phyloP scores from a whole-genome alignment of 768 basidiomycete genomes.

The Cystobasidium onofrii region DNA sequence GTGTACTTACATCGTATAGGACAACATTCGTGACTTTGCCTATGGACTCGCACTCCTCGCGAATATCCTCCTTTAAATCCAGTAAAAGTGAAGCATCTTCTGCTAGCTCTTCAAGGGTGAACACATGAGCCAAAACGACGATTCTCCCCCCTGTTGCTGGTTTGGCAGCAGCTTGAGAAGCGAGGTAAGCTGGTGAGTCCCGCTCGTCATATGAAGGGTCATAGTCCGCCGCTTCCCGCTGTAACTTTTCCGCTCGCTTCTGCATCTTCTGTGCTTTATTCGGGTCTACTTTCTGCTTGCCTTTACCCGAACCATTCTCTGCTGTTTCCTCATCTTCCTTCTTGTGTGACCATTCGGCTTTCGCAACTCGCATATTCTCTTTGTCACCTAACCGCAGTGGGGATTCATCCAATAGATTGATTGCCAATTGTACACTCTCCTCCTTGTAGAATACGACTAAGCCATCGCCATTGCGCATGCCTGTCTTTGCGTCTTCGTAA shows the following conservation, averaged over 20 bases:
- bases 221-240: slow-evolving; percentile 65
- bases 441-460: slow-evolving; percentile 96
- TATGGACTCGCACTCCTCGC: slow-evolving; percentile 75
- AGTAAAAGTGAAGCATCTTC: slow-evolving; percentile 75
- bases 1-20: slow-evolving; percentile 73
- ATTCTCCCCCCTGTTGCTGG: slow-evolving; percentile 52
- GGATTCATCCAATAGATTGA: slow-evolving; percentile 80
- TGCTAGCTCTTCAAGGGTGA: slow-evolving; percentile 72
- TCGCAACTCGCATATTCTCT: slow-evolving; percentile 60
- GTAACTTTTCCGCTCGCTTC: slow-evolving; percentile 72
- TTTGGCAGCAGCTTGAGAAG: slow-evolving; percentile 46
- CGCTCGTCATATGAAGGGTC: slow-evolving; percentile 95
- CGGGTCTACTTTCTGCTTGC: slow-evolving; percentile 44
- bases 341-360: slow-evolving; percentile 73
- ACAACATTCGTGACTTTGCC: slow-evolving; percentile 95
- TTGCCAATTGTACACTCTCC: slow-evolving; percentile 77
- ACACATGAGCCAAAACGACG: slow-evolving; percentile 93
- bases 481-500: slow-evolving; percentile 72
- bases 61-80: slow-evolving; percentile 91
- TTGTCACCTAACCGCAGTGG: slow-evolving; percentile 77
- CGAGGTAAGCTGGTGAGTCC: slow-evolving; percentile 37
- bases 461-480: slow-evolving; percentile 80
- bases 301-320: slow-evolving; percentile 42
- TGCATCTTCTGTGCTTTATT: slow-evolving; percentile 62
- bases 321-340: slow-evolving; percentile 38